Conservation (phyloP, 2,329 filamentous ascomycete species). For the Fusarium sarcochroum region DNA sequence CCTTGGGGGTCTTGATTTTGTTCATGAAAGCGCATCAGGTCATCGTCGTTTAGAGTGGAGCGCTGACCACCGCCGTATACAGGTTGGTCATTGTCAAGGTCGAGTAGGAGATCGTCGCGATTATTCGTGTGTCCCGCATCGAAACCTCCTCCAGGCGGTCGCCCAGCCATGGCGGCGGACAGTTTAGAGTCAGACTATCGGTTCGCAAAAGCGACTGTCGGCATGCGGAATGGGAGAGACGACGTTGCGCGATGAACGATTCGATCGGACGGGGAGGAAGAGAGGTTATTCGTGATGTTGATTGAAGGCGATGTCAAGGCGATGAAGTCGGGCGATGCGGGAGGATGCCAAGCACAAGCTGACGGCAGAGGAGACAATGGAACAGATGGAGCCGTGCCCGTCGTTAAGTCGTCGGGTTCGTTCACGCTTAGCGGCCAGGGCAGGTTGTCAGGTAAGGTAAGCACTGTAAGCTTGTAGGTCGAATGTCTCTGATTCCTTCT, state of each 20-base stretch:
- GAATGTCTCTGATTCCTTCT: conserved; percentile 18
- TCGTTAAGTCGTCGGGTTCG: conserved; percentile 26
- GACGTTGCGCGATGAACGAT: conserved; percentile 17
- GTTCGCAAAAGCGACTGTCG: conserved; percentile 46
- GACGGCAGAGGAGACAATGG: conserved; percentile 21
- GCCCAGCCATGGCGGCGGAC: conserved; percentile 72
- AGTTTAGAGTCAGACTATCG: conserved; percentile 53
- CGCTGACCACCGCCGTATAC: conserved; percentile 82
- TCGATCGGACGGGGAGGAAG: conserved; percentile 4
- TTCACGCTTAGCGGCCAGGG: conserved; percentile 13
- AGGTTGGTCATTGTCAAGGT: conserved; percentile 79
- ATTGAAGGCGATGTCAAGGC: conserved; percentile 16
- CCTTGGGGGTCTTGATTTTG: conserved; percentile 75
- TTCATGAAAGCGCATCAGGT: conserved; percentile 81
- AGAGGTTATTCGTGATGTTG: conserved; percentile 12
- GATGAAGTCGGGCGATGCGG: conserved; percentile 33
- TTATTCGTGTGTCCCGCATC: conserved; percentile 64
- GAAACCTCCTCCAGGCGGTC: conserved; percentile 63
- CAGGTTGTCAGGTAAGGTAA: conserved; percentile 28
- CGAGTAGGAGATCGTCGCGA: conserved; percentile 76
- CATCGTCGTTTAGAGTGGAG: conserved; percentile 84
- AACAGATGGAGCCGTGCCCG: conserved; percentile 22
- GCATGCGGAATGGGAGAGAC: conserved; percentile 52
- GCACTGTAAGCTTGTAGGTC: conserved; percentile 31
- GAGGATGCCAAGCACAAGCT: conserved; percentile 42